Conservation (phyloP, 2,329 filamentous ascomycete genomes). For the Rutstroemia sp. region DNA sequence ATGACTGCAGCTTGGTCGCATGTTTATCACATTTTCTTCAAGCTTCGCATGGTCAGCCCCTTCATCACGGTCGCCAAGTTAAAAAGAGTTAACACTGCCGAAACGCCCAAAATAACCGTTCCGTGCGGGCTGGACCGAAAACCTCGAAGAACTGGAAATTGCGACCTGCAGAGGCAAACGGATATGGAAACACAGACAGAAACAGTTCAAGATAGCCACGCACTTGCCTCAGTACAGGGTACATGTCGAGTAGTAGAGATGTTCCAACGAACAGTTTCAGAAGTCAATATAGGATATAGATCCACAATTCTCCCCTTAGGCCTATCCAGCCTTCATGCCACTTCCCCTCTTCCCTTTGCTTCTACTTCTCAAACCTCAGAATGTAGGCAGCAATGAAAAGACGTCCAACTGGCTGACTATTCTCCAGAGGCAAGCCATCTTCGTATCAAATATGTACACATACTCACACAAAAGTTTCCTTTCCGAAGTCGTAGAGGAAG, state of each 20-base stretch:
- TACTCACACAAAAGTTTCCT: not conserved
- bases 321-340: not conserved
- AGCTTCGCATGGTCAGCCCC: not conserved
- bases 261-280: not conserved
- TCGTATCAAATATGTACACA: not conserved
- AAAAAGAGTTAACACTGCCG: not conserved
- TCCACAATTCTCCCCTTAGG: not conserved
- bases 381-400: not conserved
- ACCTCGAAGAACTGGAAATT: not conserved
- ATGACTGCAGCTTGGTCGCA: slow-evolving; percentile 10
- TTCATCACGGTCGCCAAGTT: not conserved
- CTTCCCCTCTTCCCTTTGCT: not conserved
- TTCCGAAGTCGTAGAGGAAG: slow-evolving; percentile 9
- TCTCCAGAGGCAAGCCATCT: not conserved
- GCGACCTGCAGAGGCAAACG: not conserved
- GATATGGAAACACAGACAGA: not conserved
- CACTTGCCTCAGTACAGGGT: not conserved
- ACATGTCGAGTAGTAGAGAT: not conserved
- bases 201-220: not conserved
- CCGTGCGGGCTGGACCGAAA: slow-evolving; percentile 5
- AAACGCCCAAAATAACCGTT: slow-evolving; percentile 5
- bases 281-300: not conserved
- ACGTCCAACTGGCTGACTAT: no score
- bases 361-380: not conserved
- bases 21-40: slow-evolving; percentile 12